These are phyloP conservation scores for Cyberlindnera petersonii DNA, from an alignment of 805 yeast genomes.

Conservation along the genomic window DNA sequence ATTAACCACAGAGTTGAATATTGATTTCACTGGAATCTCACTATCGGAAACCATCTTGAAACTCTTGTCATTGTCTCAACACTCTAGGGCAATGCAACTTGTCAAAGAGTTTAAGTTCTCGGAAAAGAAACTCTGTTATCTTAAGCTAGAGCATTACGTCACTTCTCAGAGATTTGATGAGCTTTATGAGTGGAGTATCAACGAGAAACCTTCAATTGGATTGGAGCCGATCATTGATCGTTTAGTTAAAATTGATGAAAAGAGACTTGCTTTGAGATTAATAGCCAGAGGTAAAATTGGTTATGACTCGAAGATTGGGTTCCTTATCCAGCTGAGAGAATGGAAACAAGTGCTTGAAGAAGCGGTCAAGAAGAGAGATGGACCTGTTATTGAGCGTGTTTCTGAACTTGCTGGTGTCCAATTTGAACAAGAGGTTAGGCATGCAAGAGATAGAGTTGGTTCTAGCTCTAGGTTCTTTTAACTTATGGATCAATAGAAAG, in stretches of 20 bases:
- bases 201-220: slow-evolving; percentile 65
- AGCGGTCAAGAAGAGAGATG: slow-evolving; percentile 20
- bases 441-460: slow-evolving; percentile 12
- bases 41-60: slow-evolving; percentile 45
- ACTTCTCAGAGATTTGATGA: slow-evolving; percentile 48
- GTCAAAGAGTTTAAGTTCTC: slow-evolving; percentile 51
- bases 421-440: slow-evolving; percentile 4
- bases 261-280: slow-evolving; percentile 18
- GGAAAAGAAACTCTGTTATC: slow-evolving; percentile 53
- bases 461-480: slow-evolving; percentile 17
- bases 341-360: slow-evolving; percentile 22
- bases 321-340: slow-evolving; percentile 20
- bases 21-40: slow-evolving; percentile 39
- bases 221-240: slow-evolving; percentile 48
- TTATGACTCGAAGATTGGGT: slow-evolving; percentile 17
- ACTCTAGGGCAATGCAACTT: slow-evolving; percentile 43
- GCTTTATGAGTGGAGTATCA: slow-evolving; percentile 47
- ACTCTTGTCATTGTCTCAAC: slow-evolving; percentile 46
- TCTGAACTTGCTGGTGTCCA: slow-evolving; percentile 8
- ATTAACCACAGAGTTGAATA: slow-evolving; percentile 39
- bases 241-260: slow-evolving; percentile 15
- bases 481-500: too few relatives aligned
- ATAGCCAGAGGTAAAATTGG: slow-evolving; percentile 15
- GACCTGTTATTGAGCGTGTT: slow-evolving; percentile 10
- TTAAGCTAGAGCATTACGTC: slow-evolving; percentile 46